Evolutionary conservation across 78 protist species (phyloP).

Genomic region (Protostelium mycophagum): DNA sequence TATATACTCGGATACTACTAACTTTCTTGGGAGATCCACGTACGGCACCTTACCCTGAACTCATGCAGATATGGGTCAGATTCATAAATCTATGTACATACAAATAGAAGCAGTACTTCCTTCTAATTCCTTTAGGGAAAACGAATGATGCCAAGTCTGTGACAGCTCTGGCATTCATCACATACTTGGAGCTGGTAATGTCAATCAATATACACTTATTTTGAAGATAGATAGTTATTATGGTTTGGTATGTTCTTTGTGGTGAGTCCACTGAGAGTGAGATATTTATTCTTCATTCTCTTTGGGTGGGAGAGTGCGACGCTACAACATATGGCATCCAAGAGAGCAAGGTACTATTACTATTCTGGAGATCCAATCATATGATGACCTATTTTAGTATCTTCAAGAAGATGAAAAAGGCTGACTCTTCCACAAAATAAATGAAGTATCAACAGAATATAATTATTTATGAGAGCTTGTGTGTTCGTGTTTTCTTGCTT

Average conservation of each 20-base stretch:
- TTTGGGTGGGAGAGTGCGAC: background rate
- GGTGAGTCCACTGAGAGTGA: background rate
- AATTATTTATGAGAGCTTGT: too few relatives aligned
- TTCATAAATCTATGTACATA: background rate
- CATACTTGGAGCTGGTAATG: background rate
- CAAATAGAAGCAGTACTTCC: background rate
- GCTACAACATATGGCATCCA: background rate
- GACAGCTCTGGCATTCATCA: background rate
- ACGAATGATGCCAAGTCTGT: background rate
- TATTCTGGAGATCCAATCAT: too few relatives aligned
- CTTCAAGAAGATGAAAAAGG: too few relatives aligned
- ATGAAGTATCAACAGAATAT: too few relatives aligned
- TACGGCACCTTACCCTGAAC: background rate
- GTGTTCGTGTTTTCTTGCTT: too few relatives aligned
- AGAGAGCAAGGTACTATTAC: background rate
- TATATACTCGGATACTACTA: background rate
- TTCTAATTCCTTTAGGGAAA: background rate
- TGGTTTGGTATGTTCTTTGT: background rate
- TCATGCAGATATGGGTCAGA: background rate
- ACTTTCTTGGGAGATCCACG: background rate
- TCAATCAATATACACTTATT: background rate
- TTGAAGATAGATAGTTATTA: background rate
- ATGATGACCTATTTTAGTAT: too few relatives aligned
- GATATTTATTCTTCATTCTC: background rate
- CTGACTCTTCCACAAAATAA: too few relatives aligned